Conservation (phyloP, 2,329 filamentous ascomycete genomes). For the Aspergillus thermomutatus region DNA sequence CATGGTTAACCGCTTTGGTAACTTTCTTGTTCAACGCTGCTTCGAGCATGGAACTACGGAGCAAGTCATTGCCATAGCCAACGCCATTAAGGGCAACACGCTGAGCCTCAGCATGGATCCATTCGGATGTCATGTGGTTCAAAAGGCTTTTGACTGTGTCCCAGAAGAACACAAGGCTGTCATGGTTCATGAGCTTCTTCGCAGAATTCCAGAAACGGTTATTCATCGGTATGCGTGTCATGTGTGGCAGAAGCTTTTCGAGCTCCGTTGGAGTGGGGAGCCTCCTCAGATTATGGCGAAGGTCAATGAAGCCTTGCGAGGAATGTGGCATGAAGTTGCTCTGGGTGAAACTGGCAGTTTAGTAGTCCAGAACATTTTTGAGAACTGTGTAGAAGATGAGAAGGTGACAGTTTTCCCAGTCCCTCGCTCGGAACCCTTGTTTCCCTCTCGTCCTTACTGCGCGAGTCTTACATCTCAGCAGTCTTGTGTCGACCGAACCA, state of each 20-base stretch:
- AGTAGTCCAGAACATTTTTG: constrained; percentile 98
- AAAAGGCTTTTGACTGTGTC: constrained; percentile 97
- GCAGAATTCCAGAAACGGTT: constrained; percentile 93
- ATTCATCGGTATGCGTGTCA: constrained; percentile 98
- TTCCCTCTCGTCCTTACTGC: neutral
- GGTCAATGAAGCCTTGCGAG: constrained; percentile 89
- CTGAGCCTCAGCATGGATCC: constrained; percentile 96
- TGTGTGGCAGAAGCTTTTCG: constrained; percentile 99
- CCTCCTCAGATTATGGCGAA: constrained; percentile 98
- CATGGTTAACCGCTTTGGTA: constrained; percentile 98
- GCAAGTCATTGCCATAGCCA: constrained; percentile 90
- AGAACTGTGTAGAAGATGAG: constrained; percentile 97
- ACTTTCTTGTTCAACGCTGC: constrained; percentile 96
- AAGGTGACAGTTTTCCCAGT: constrained; percentile 62
- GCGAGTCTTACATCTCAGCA: neutral
- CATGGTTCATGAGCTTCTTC: constrained; percentile 97
- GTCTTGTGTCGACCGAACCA: neutral
- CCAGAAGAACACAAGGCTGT: constrained; percentile 96
- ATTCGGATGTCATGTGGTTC: constrained; percentile 96
- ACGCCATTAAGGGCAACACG: constrained; percentile 90
- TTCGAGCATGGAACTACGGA: constrained; percentile 97
- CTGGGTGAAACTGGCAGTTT: constrained; percentile 95
- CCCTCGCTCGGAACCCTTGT: neutral
- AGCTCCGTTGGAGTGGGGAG: constrained; percentile 90
- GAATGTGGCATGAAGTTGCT: constrained; percentile 99